Evolutionary conservation across 495 filamentous ascomycete genomes (phyloP).

Genomic region (Penicillium canescens): DNA sequence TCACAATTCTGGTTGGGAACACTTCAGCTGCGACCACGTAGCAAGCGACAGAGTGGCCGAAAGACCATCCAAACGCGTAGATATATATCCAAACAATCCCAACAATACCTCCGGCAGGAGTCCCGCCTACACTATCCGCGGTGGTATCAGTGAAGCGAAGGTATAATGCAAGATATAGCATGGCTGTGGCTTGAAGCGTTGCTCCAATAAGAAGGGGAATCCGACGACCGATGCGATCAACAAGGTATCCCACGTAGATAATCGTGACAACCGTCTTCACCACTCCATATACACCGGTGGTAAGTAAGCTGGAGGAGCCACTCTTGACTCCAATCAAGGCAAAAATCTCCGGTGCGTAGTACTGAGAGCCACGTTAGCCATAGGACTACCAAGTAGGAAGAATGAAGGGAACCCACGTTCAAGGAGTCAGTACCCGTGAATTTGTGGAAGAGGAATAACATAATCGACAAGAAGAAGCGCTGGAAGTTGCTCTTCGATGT

Average conservation of each 20-base stretch:
- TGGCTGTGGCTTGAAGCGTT: slow-evolving; percentile 61
- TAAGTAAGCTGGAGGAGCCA: slow-evolving; percentile 35
- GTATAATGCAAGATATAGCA: slow-evolving; percentile 66
- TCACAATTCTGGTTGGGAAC: slow-evolving; percentile 29
- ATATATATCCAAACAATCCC: slow-evolving; percentile 67
- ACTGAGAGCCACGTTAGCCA: slow-evolving; percentile 11
- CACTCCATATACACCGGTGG: slow-evolving; percentile 44
- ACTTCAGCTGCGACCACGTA: slow-evolving; percentile 28
- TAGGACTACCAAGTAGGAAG: too few species aligned
- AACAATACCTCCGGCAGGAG: slow-evolving; percentile 48
- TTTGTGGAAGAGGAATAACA: slow-evolving; percentile 44
- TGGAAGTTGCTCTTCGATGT: slow-evolving; percentile 22
- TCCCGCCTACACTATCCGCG: slow-evolving; percentile 37
- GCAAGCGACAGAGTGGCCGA: slow-evolving; percentile 26
- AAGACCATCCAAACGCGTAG: slow-evolving; percentile 51
- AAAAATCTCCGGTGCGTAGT: slow-evolving; percentile 47
- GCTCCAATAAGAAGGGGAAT: slow-evolving; percentile 60
- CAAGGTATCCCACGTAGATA: slow-evolving; percentile 56
- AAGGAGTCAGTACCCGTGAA: slow-evolving; percentile 42
- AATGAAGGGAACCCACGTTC: slow-evolving; percentile 13
- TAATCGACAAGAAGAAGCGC: slow-evolving; percentile 31
- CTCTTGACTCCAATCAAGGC: slow-evolving; percentile 35
- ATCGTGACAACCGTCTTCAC: slow-evolving; percentile 52
- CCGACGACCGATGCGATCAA: slow-evolving; percentile 54
- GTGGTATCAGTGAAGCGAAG: slow-evolving; percentile 50